Evolutionary conservation across 345 rosid species (phyloP).

Genomic region (Durio zibethinus): DNA sequence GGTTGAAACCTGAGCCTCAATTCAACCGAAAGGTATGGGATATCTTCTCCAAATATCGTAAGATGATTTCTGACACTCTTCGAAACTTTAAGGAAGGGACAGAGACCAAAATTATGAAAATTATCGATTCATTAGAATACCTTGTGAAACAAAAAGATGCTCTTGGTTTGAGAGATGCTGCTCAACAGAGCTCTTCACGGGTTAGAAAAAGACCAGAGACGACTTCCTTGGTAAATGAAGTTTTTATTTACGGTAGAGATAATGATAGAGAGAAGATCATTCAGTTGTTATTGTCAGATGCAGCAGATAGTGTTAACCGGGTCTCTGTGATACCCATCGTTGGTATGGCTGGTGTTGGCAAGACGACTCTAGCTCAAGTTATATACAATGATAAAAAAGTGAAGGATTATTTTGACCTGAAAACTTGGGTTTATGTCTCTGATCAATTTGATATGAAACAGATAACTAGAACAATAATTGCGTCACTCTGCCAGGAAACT

Average conservation of each 20-base stretch:
- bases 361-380: conserved; percentile 20
- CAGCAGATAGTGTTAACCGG: background rate
- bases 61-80: background rate
- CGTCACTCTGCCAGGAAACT: conserved; percentile 8
- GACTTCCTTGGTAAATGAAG: conserved; percentile 19
- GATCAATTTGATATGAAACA: conserved; percentile 1
- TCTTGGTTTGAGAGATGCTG: conserved; percentile 20
- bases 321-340: conserved; percentile 10
- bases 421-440: conserved; percentile 25
- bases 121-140: background rate
- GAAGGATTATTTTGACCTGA: conserved; percentile 18
- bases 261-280: background rate
- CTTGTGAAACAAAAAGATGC: conserved; percentile 6
- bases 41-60: background rate
- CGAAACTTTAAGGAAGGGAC: background rate
- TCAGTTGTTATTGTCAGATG: background rate
- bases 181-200: background rate
- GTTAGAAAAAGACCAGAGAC: background rate
- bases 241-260: background rate
- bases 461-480: conserved; percentile 22
- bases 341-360: conserved; percentile 15
- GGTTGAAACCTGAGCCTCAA: background rate
- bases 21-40: background rate
- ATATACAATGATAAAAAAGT: conserved; percentile 9
- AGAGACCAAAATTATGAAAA: background rate